Evolutionary conservation across 352 stramenopile genomes (phyloP).

Genomic region (Phytopythium boreale): DNA sequence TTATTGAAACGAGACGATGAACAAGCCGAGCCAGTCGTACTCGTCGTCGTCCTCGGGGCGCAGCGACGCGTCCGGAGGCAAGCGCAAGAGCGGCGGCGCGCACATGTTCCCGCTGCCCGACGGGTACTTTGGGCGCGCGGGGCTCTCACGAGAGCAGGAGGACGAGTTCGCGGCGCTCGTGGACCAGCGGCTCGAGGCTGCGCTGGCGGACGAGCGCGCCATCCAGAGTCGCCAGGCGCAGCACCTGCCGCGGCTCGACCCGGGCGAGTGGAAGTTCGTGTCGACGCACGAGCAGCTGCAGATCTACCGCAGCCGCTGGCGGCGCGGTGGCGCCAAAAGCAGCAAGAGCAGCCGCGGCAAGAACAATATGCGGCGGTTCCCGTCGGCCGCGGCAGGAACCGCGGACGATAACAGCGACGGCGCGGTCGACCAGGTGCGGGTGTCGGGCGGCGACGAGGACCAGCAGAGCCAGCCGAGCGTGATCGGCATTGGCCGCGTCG

Average conservation of each 20-base stretch:
- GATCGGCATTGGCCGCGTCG: conserved; percentile 27
- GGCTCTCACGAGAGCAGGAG: conserved; percentile 24
- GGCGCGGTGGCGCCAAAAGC: conserved; percentile 10
- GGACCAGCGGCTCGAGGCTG: conserved; percentile 17
- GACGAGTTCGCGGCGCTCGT: conserved; percentile 27
- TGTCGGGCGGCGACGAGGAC: conserved; percentile 24
- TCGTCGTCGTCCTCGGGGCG: not conserved
- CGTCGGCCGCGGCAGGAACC: not conserved
- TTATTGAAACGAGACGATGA: not conserved
- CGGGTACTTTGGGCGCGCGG: conserved; percentile 22
- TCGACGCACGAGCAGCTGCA: conserved; percentile 30
- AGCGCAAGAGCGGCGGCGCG: not conserved
- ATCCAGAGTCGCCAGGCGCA: conserved; percentile 16
- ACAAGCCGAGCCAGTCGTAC: not conserved
- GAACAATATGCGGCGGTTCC: not conserved
- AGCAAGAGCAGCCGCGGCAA: not conserved
- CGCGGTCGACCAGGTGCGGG: conserved; percentile 4
- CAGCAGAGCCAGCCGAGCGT: conserved; percentile 34
- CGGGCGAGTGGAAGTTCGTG: conserved; percentile 42
- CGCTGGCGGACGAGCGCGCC: conserved; percentile 32
- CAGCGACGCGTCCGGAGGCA: not conserved
- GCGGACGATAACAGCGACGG: not conserved
- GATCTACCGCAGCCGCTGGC: conserved; percentile 30
- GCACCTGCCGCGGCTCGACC: conserved; percentile 27
- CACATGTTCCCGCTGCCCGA: conserved; percentile 4